Conservation (phyloP, 2,329 filamentous ascomycete genomes). For the Aspergillus niger region DNA sequence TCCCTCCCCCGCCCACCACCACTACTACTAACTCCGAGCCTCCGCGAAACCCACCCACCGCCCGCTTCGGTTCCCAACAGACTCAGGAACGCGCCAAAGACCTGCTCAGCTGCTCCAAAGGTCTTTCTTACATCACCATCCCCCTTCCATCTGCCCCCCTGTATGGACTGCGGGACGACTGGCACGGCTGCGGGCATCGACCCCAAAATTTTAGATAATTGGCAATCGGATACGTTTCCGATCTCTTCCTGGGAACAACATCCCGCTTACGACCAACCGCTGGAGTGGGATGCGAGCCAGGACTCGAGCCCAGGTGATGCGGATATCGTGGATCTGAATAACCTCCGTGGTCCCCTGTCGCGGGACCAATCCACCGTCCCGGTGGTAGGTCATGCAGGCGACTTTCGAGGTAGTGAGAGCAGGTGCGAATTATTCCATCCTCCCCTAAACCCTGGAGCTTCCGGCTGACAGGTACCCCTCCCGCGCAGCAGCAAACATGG, state of each 20-base stretch:
- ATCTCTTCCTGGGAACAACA: constrained; percentile 41
- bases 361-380: constrained; percentile 22
- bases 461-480: constrained; percentile 13
- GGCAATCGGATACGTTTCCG: constrained; percentile 42
- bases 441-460: background rate
- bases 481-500: constrained; percentile 36
- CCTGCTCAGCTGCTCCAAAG: constrained; percentile 18
- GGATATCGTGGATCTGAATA: constrained; percentile 37
- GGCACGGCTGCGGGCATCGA: constrained; percentile 43
- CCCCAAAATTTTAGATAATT: constrained; percentile 45
- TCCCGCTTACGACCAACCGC: constrained; percentile 37
- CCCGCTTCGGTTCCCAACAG: constrained; percentile 7
- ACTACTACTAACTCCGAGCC: background rate
- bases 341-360: constrained; percentile 33
- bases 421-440: constrained; percentile 27
- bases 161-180: constrained; percentile 43
- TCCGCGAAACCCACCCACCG: background rate
- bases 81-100: constrained; percentile 11
- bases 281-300: constrained; percentile 44
- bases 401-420: constrained; percentile 27
- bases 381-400: constrained; percentile 28
- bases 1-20: constrained; percentile 1
- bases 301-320: constrained; percentile 42
- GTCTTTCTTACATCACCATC: constrained; percentile 12
- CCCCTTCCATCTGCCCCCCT: constrained; percentile 21